Evolutionary conservation across 129 eudicot species (phyloP).

Genomic region (Escallonia herrerae): DNA sequence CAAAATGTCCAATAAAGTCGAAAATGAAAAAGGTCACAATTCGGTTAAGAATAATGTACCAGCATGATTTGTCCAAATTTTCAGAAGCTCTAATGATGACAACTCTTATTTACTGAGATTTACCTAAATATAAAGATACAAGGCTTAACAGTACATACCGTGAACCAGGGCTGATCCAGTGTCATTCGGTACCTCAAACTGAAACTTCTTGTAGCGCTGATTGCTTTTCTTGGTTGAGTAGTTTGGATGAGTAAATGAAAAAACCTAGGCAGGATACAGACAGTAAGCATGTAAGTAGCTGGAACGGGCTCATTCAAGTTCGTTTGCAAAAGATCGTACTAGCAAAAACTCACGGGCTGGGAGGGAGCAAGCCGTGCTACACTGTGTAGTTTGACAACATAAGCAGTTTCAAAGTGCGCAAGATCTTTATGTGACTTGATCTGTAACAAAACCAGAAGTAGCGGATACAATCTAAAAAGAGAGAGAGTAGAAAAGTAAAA

Average conservation of each 20-base stretch:
- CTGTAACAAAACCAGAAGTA: conserved; percentile 27
- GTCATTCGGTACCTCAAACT: conserved; percentile 64
- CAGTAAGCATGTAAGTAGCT: conserved; percentile 1
- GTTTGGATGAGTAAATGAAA: conserved; percentile 83
- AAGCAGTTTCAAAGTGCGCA: conserved; percentile 89
- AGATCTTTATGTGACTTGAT: conserved; percentile 86
- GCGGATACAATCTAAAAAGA: neutral
- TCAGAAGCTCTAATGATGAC: neutral
- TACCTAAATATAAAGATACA: neutral
- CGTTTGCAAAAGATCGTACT: neutral
- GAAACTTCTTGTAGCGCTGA: conserved; percentile 81
- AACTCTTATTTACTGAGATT: neutral
- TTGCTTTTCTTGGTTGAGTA: conserved; percentile 50
- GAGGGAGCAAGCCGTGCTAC: conserved; percentile 83
- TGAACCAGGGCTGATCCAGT: conserved; percentile 88
- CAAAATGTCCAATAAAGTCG: too few relatives aligned
- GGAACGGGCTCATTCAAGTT: conserved; percentile 6
- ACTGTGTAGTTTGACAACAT: conserved; percentile 89
- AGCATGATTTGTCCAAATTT: neutral
- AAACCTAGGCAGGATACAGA: conserved; percentile 44
- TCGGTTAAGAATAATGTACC: too few relatives aligned
- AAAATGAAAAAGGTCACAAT: too few relatives aligned
- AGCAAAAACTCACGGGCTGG: conserved; percentile 58
- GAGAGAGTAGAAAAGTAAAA: neutral
- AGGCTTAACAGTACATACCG: conserved; percentile 39